Conservation (phyloP, 495 filamentous ascomycete species). For the Penicillium chermesinum region DNA sequence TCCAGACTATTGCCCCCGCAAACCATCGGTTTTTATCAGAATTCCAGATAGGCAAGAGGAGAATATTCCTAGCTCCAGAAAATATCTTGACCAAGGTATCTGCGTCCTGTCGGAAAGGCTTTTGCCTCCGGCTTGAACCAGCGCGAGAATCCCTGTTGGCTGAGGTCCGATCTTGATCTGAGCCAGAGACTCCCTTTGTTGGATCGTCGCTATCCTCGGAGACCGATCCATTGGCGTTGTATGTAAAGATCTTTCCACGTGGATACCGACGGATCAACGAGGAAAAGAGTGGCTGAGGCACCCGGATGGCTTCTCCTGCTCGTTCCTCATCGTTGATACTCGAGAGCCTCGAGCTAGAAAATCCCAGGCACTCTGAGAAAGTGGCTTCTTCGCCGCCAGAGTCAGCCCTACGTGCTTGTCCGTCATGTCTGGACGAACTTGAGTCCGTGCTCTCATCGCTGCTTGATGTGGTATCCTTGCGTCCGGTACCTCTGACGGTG, state of each 20-base stretch:
- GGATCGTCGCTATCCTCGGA: slow-evolving; percentile 1
- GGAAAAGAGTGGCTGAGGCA: slow-evolving; percentile 10
- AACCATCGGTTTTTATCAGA: slow-evolving; percentile 55
- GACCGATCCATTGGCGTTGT: slow-evolving; percentile 6
- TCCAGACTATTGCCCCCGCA: slow-evolving; percentile 56
- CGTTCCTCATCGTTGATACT: slow-evolving; percentile 5
- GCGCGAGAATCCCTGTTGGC: neutral
- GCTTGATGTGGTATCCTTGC: neutral
- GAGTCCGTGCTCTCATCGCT: slow-evolving; percentile 1
- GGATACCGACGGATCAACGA: slow-evolving; percentile 12
- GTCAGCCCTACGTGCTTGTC: neutral
- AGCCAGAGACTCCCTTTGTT: neutral
- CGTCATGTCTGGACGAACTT: neutral
- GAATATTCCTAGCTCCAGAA: slow-evolving; percentile 17
- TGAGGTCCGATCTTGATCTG: neutral
- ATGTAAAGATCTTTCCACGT: slow-evolving; percentile 18
- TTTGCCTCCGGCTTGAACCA: neutral
- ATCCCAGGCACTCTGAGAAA: slow-evolving; percentile 9
- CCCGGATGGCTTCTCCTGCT: slow-evolving; percentile 1
- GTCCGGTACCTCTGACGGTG: neutral
- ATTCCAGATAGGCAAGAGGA: slow-evolving; percentile 54
- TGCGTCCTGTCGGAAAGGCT: slow-evolving; percentile 7
- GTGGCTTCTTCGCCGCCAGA: neutral
- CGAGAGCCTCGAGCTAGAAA: slow-evolving; percentile 9
- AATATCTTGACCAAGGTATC: slow-evolving; percentile 19